phyloP scores from a whole-genome alignment of 345 rosid species.

The Cardiospermum halicacabum region DNA sequence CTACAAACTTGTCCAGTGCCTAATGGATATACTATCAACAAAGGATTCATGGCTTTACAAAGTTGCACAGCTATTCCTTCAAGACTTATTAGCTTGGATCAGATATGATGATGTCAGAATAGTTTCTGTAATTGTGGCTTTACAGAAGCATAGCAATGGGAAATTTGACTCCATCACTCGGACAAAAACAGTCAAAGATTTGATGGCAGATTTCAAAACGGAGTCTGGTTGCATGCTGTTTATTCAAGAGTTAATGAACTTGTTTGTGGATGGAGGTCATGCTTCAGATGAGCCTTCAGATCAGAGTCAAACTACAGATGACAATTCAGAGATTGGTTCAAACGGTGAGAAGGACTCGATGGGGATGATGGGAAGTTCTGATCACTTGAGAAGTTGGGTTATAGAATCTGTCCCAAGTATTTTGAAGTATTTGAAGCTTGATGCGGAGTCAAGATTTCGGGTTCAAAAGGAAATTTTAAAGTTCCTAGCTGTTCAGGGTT shows the following conservation, averaged over 20 bases:
- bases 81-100: conserved; percentile 66
- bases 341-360: conserved; percentile 68
- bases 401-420: conserved; percentile 82
- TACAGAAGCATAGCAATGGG: conserved; percentile 89
- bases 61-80: conserved; percentile 72
- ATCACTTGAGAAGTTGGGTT: conserved; percentile 78
- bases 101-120: conserved; percentile 73
- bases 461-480: conserved; percentile 84
- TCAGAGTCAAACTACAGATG: conserved; percentile 99
- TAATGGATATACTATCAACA: conserved; percentile 84
- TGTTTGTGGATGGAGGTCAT: conserved; percentile 83
- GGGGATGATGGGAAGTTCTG: conserved; percentile 51
- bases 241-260: conserved; percentile 61
- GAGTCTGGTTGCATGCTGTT: conserved; percentile 76
- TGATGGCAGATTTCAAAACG: conserved; percentile 75
- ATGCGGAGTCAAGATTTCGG: conserved; percentile 57
- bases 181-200: conserved; percentile 72
- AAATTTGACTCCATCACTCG: conserved; percentile 69
- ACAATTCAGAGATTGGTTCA: conserved; percentile 85
- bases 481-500: conserved; percentile 91
- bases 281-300: conserved; percentile 85
- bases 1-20: conserved; percentile 78
- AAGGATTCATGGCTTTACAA: conserved; percentile 88
- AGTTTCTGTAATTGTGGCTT: conserved; percentile 72
- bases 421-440: conserved; percentile 65